Evolutionary conservation across 2,329 filamentous ascomycete species (phyloP), one percentile per base, ranked within the genome.

Genomic region (Nigrograna mackinnonii): DNA sequence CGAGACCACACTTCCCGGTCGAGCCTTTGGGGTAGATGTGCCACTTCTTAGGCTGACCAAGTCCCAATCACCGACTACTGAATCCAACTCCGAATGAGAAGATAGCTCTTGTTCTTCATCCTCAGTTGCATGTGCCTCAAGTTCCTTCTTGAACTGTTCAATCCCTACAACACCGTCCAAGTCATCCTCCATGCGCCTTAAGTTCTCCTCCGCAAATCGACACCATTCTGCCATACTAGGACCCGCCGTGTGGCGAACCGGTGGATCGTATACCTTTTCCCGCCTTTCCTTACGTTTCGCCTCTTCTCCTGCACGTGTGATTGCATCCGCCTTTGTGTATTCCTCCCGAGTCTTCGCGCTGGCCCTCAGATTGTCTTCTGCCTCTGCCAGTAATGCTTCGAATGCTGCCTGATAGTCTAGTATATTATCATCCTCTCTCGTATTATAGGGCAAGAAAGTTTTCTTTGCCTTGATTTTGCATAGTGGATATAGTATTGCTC

Each of bases 401-500:
- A 52, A 48, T 3, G 37, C 39, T 2, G 13, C 28, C 11, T 50
- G 20, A 17, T 44, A 43, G 20, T 43, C 28, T 7, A 9, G n/a
- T n/a, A 13, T 6, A 16, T 24, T 7, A 6, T 34, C 36, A 4
- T 4, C 11, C 9, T 16, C 16, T 20, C 16, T n/a, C 6, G 24
- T 4, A 5, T 18, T 42, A 12, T 31, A 20, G 11, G 22, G 13
- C 9, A 44, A 32, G 13, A 56, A 55, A n/a, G 22, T 40, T 39
- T 57, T 61, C 13, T 16, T 21, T 3, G 49, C 46, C 34, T 54
- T 59, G 30, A 61, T 53, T 35, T 54, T 57, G 36, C 50, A 49
- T 5, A 59, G 38, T 2, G 55, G 56, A 33, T 42, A 43, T 4
- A 61, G 19, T 7, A 61, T 32, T 2, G 37, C 35, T 13, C 41